Base-by-base conservation (phyloP, 78 protist species). In the Kipferlia bialata region DNA sequence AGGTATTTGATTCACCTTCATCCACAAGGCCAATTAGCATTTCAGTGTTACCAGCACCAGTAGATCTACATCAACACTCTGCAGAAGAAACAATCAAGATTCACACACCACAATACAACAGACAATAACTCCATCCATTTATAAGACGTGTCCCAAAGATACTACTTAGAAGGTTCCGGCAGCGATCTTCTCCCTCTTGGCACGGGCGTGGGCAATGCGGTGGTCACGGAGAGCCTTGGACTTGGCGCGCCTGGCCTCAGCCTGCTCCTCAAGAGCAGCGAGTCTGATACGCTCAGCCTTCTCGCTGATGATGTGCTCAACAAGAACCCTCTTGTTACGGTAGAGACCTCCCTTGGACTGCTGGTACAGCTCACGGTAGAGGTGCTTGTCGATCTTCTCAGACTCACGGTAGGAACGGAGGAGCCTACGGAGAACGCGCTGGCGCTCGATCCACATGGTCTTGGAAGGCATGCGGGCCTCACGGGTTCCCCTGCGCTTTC, bases 281-380 rank as follows among this genome's bases (percentile, higher is more conserved):
- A 64, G 84, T 58, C 91, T 85, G 65, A 78, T 64, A 69, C 64
- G 59, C 76, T 89, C 92, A 48, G 88, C 87, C 89, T 88, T 82
- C 56, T 75, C 76, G 78, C 70, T 85, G 87, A 79, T 83, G 84
- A 94, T 90, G 89, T 82, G 87, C 54, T 77, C 98, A 79, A 93
- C 81, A 39, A 96, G 82, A 34, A 83, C 91, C 41, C 95, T 87
- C 88, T 92, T 92, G 96, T 91, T 93, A 90, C 88, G 89, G 97
- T 93, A 96, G 57, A 70, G 89, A 89, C 93, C 93, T 83, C 99
- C 99, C 90, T 93, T 93, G 72, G 77, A 41, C 81, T 88, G 84
- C 72, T 88, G 57, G 88, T 96, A 93, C 54, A 93, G 82, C 36
- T 76, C 82, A 85, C 89, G 95, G 92, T 95, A 91, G 68, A 77